Conservation (phyloP, 2,329 filamentous ascomycete genomes). For the Aspergillus sp. region DNA sequence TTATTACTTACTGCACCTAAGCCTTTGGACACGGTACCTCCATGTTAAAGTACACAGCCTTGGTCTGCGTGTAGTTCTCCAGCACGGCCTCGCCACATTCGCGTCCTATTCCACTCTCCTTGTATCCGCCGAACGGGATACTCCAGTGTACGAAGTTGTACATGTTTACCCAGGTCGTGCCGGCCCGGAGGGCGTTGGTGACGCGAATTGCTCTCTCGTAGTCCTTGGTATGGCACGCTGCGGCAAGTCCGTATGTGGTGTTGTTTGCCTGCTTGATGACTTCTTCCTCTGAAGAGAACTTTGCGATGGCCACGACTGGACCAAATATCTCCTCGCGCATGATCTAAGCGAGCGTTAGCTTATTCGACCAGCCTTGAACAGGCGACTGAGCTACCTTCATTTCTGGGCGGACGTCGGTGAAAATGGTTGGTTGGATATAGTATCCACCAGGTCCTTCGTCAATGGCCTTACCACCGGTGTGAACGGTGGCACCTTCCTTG, state of each 20-base stretch:
- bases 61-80: constrained; percentile 45
- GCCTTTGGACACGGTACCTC: too few species aligned
- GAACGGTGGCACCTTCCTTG: constrained; percentile 64
- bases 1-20: too few species aligned
- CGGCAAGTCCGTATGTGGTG: constrained; percentile 73
- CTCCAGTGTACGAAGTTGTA: constrained; percentile 64
- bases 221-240: constrained; percentile 73
- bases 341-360: constrained; percentile 42
- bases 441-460: constrained; percentile 63
- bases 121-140: constrained; percentile 35
- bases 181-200: constrained; percentile 57
- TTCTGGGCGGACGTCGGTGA: constrained; percentile 68
- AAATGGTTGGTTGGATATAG: constrained; percentile 91
- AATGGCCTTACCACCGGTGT: constrained; percentile 68
- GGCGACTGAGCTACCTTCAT: constrained; percentile 48
- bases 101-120: constrained; percentile 44
- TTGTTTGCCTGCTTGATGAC: constrained; percentile 70
- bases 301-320: constrained; percentile 72
- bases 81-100: constrained; percentile 44
- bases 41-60: constrained; percentile 30
- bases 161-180: constrained; percentile 60
- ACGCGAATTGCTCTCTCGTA: constrained; percentile 77
- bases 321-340: constrained; percentile 82
- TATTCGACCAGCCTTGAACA: too few species aligned
- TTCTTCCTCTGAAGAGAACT: constrained; percentile 73